Evolutionary conservation across 1,284 basidiomycete species (phyloP).

Genomic region (Termitomyces sp.): DNA sequence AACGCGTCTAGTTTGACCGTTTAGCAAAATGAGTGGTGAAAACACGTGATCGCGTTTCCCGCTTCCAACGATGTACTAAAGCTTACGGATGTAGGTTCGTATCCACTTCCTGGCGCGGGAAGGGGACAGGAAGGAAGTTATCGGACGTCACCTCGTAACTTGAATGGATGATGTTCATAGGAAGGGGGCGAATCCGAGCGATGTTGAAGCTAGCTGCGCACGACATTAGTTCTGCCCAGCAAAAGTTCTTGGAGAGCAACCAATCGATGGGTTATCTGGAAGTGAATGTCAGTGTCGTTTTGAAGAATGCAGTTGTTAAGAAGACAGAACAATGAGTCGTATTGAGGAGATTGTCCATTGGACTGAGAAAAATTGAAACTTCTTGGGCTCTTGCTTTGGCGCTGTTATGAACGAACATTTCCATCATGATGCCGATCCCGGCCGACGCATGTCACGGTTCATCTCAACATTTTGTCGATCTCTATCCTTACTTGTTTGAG

Average conservation of each 20-base stretch:
- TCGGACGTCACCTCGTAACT: no score
- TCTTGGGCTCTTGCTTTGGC: neutral
- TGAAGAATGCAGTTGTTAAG: neutral
- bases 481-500: neutral
- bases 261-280: no score
- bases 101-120: no score
- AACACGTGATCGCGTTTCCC: constrained; percentile 14
- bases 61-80: neutral
- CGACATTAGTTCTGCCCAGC: no score
- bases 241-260: neutral
- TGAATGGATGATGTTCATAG: no score
- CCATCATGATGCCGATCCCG: neutral
- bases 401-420: neutral
- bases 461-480: neutral
- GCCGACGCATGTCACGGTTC: neutral
- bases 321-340: neutral
- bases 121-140: no score
- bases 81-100: no score
- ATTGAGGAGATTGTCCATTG: no score
- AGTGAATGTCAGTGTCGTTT: neutral
- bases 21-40: neutral
- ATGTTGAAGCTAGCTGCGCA: no score
- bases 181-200: no score
- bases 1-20: neutral
- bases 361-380: neutral